phyloP scores from a whole-genome alignment of 805 yeast genomes.

The Nakazawaea ambrosiae region DNA sequence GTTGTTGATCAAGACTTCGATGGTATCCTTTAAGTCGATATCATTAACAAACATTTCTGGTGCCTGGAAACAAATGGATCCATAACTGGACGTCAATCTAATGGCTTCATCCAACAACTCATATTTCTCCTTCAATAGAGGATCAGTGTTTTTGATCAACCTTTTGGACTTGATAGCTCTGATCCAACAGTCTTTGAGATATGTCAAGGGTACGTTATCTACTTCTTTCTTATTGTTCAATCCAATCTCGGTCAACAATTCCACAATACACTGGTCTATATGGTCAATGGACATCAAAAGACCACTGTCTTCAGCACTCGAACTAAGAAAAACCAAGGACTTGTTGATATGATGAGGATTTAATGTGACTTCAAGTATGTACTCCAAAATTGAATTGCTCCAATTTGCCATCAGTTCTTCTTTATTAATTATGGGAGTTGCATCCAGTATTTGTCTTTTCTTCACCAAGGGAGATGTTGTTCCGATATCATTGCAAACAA shows the following conservation, averaged over 20 bases:
- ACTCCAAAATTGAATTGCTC: constrained; percentile 31
- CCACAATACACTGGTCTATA: constrained; percentile 48
- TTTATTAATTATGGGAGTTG: no score
- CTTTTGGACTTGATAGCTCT: constrained; percentile 35
- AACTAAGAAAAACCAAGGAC: constrained; percentile 15
- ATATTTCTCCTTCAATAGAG: constrained; percentile 28
- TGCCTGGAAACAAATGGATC: constrained; percentile 59
- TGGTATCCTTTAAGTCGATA: constrained; percentile 23
- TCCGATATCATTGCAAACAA: constrained; percentile 1
- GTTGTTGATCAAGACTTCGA: constrained; percentile 20
- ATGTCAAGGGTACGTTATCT: constrained; percentile 32
- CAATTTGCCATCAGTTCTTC: constrained; percentile 31
- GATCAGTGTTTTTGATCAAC: constrained; percentile 33
- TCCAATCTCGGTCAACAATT: constrained; percentile 49
- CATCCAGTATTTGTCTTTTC: neutral
- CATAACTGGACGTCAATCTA: constrained; percentile 50
- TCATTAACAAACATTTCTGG: constrained; percentile 52
- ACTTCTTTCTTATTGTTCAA: constrained; percentile 18
- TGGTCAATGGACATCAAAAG: constrained; percentile 22
- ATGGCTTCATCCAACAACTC: constrained; percentile 40
- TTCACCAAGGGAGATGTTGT: no score
- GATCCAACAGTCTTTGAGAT: constrained; percentile 39
- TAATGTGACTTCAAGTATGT: constrained; percentile 28
- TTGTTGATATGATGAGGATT: constrained; percentile 14
- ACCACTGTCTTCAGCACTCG: constrained; percentile 18